phyloP scores from a whole-genome alignment of 371 early-diverging fungal genomes.

The Actinomucor elegans region DNA sequence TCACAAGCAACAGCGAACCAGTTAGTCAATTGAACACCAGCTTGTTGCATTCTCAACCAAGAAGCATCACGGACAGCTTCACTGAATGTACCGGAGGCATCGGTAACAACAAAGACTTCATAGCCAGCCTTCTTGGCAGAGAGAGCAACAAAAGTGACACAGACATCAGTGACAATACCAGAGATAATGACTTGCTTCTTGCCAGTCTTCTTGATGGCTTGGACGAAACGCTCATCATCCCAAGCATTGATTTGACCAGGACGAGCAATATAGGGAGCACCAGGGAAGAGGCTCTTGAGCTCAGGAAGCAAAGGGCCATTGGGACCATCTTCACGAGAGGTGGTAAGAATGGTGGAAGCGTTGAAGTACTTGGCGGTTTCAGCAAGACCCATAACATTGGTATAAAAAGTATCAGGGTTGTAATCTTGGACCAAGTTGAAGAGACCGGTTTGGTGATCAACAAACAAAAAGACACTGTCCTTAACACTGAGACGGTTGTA shows the following conservation, averaged over 20 bases:
- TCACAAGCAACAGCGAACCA: slow-evolving; percentile 27
- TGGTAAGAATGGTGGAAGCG: slow-evolving; percentile 22
- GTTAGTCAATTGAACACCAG: slow-evolving; percentile 21
- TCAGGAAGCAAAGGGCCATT: slow-evolving; percentile 26
- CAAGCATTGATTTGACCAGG: slow-evolving; percentile 36
- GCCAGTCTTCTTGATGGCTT: slow-evolving; percentile 29
- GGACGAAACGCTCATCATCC: slow-evolving; percentile 23
- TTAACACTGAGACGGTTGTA: slow-evolving; percentile 24
- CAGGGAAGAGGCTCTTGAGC: slow-evolving; percentile 21
- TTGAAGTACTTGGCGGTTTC: slow-evolving; percentile 27
- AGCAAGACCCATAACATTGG: slow-evolving; percentile 32
- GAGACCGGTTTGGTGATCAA: slow-evolving; percentile 33
- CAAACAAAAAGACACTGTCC: slow-evolving; percentile 24
- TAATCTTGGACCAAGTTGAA: slow-evolving; percentile 25
- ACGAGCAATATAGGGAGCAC: slow-evolving; percentile 22
- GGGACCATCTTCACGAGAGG: slow-evolving; percentile 30
- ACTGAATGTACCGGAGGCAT: slow-evolving; percentile 26
- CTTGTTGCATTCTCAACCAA: slow-evolving; percentile 31
- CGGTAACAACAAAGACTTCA: slow-evolving; percentile 29
- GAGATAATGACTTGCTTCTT: slow-evolving; percentile 30
- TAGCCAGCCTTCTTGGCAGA: slow-evolving; percentile 31
- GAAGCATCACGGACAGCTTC: slow-evolving; percentile 22
- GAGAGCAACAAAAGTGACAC: slow-evolving; percentile 26
- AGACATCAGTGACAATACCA: slow-evolving; percentile 35
- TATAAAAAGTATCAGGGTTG: slow-evolving; percentile 18